Conservation (phyloP, 805 yeast species). For the Metschnikowia picachoensis region DNA sequence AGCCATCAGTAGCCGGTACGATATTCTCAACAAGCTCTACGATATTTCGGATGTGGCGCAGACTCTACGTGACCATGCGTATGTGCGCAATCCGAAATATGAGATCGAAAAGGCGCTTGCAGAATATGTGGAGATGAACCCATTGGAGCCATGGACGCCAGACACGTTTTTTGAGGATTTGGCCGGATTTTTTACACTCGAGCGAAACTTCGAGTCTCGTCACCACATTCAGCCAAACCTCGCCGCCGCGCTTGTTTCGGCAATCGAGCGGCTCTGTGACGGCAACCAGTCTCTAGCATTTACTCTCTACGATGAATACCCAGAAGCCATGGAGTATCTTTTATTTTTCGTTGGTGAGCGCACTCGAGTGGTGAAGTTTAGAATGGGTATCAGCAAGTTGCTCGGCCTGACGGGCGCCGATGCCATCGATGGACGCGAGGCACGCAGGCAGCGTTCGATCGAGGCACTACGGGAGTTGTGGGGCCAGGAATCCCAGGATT, state of each 20-base stretch:
- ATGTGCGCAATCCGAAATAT: constrained; percentile 11
- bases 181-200: constrained; percentile 32
- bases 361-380: constrained; percentile 20
- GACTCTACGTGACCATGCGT: constrained; percentile 6
- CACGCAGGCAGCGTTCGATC: constrained; percentile 24
- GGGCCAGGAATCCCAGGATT: not conserved
- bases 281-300: constrained; percentile 21
- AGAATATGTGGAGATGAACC: constrained; percentile 12
- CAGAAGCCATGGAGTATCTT: constrained; percentile 31
- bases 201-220: constrained; percentile 20
- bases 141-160: constrained; percentile 9
- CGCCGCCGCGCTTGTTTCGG: constrained; percentile 16
- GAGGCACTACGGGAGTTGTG: constrained; percentile 19
- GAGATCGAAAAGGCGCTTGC: constrained; percentile 17
- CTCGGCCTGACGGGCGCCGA: constrained; percentile 5
- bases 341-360: constrained; percentile 20
- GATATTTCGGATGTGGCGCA: constrained; percentile 15
- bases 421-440: constrained; percentile 18
- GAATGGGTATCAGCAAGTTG: constrained; percentile 21
- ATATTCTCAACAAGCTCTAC: constrained; percentile 26
- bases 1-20: constrained; percentile 16
- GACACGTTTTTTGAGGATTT: constrained; percentile 19
- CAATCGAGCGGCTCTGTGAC: constrained; percentile 18
- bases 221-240: constrained; percentile 23
- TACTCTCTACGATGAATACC: constrained; percentile 30